Percentiles rank a stretch among this genome's conserved stretches.
phyloP scores from a whole-genome alignment of 306 rosid species.

The Canavalia gladiata region DNA sequence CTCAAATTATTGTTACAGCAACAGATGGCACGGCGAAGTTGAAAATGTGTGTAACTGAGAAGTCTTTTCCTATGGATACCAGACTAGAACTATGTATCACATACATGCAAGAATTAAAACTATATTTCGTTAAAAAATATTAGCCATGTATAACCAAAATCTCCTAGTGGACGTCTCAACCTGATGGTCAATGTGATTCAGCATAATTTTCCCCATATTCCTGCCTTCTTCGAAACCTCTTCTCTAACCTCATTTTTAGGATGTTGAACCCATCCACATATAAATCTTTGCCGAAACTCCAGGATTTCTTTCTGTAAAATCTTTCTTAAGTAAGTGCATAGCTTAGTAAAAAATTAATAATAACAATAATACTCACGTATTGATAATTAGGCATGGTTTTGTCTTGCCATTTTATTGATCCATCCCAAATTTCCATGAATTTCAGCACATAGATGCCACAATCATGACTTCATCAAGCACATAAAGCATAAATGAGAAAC shows the following conservation, averaged over 20 bases:
- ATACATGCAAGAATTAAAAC: neutral
- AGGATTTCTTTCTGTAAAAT: slow-evolving; percentile 34
- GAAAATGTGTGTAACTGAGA: neutral
- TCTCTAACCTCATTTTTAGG: slow-evolving; percentile 42
- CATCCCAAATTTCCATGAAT: slow-evolving; percentile 47
- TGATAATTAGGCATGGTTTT: slow-evolving; percentile 45
- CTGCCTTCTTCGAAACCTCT: slow-evolving; percentile 18
- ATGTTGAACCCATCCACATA: slow-evolving; percentile 45
- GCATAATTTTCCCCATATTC: slow-evolving; percentile 13
- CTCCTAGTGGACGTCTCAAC: neutral
- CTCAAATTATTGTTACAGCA: neutral
- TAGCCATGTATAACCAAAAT: neutral
- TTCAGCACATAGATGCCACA: slow-evolving; percentile 48
- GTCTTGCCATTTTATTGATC: slow-evolving; percentile 43
- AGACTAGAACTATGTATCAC: neutral
- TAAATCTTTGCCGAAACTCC: slow-evolving; percentile 16
- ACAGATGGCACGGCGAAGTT: neutral
- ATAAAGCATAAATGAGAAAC: slow-evolving; percentile 25
- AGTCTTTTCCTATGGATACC: neutral
- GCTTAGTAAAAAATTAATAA: neutral
- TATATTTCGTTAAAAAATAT: neutral
- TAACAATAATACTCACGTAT: slow-evolving; percentile 21
- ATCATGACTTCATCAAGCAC: slow-evolving; percentile 40
- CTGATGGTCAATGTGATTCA: neutral
- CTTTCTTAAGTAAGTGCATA: slow-evolving; percentile 1